Conservation (phyloP, 768 basidiomycete genomes). For the Lenzites betulinus region DNA sequence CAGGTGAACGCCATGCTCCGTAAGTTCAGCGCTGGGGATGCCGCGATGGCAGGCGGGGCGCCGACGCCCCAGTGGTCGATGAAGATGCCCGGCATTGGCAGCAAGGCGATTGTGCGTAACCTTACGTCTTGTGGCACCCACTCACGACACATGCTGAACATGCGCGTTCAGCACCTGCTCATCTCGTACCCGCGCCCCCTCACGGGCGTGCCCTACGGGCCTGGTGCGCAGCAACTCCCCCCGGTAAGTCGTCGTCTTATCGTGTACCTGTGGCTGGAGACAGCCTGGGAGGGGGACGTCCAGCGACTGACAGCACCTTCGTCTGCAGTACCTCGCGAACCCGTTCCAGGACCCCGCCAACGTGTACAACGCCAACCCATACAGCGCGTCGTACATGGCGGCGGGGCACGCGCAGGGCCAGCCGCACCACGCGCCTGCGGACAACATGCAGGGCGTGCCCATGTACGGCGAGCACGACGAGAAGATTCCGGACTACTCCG, state of each 20-base stretch:
- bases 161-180: constrained; percentile 37
- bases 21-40: constrained; percentile 45
- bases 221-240: constrained; percentile 44
- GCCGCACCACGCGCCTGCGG: constrained; percentile 20
- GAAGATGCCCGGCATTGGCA: constrained; percentile 42
- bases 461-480: constrained; percentile 42
- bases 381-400: constrained; percentile 35
- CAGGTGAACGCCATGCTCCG: constrained; percentile 40
- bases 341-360: constrained; percentile 36
- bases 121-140: background rate
- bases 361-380: too few species aligned
- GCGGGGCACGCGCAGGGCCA: constrained; percentile 30
- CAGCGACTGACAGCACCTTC: too few species aligned
- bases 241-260: constrained; percentile 34
- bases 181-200: constrained; percentile 40
- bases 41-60: constrained; percentile 26
- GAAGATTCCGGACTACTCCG: constrained; percentile 35
- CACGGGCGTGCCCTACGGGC: constrained; percentile 41
- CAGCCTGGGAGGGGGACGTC: background rate
- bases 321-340: constrained; percentile 40
- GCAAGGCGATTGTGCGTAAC: constrained; percentile 37
- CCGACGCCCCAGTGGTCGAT: constrained; percentile 44
- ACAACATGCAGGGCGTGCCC: constrained; percentile 43
- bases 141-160: background rate
- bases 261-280: background rate